Base-by-base conservation (phyloP, 345 rosid genomes). In the Microthlaspi erraticum region DNA sequence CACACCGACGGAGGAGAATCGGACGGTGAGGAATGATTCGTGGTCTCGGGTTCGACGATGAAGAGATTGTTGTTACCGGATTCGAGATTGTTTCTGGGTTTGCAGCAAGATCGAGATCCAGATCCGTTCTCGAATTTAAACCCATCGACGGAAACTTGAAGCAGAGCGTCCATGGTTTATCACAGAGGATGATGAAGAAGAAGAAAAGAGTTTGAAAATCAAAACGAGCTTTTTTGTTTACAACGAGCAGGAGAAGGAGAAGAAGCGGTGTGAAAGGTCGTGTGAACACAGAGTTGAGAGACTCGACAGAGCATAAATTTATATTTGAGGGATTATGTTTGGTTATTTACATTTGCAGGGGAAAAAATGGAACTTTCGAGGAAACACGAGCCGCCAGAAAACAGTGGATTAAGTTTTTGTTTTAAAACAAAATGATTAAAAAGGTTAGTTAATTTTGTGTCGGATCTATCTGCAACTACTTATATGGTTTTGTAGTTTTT, bases 201-300 rank as follows among this genome's bases (percentile, higher is more conserved):
- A 12, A 6, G 60, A 42, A 56, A 34, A 29, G 43, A 36, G 52
- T 49, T 50, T 60, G 36, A 31, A 50, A 44, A 44, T 26, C 4
- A 14, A 68, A 58, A 32, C 3, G 11, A 8, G 16, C 9, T 20
- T 16, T 45, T 34, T 8, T 34, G 0, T 36, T 45, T 38, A 13
- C 49, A 51, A 60, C 20, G 62, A 33, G n/a, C 1, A 71, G 59
- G 13, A 4, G 37, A 29, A 43, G 19, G 34, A 59, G 64, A 59
- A 2, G 49, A 61, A 53, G 76, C 56, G 70, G 70, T 62, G 76
- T 2, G 14, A 20, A 19, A 29, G 55, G 23, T 63, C 8, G 34
- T 45, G 71, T 73, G 77, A 56, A 73, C 43, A 64, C 70, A 53
- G 62, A n/a, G n/a, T n/a, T n/a, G n/a, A n/a, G n/a, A n/a, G n/a